phyloP scores from a whole-genome alignment of 2,329 filamentous ascomycete species.

The Lachnellula cervina region DNA sequence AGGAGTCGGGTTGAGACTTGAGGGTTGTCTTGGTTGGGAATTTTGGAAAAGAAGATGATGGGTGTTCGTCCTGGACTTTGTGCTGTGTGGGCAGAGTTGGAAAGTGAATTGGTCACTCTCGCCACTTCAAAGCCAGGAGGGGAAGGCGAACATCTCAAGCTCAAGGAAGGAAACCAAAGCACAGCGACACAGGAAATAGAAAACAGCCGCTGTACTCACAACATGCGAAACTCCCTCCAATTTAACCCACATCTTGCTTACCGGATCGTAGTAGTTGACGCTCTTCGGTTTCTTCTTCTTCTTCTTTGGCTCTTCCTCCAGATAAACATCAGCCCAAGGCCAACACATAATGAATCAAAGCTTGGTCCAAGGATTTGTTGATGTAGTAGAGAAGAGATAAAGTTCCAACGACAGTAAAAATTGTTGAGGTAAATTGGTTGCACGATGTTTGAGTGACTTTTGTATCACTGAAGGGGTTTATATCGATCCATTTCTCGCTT shows the following conservation, averaged over 20 bases:
- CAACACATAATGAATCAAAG: conserved; percentile 23
- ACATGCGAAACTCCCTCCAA: conserved; percentile 4
- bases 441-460: no score
- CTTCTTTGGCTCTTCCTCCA: conserved; percentile 19
- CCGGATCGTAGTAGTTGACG: conserved; percentile 18
- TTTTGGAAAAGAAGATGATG: background rate
- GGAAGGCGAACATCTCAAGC: background rate
- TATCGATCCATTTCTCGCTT: no score
- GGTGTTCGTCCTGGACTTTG: background rate
- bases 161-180: background rate
- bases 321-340: conserved; percentile 19
- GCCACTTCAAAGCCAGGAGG: background rate
- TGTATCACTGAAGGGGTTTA: no score
- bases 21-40: background rate
- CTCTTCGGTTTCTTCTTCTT: conserved; percentile 12
- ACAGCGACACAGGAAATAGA: background rate
- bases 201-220: conserved; percentile 7
- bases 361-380: background rate
- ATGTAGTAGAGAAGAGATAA: background rate
- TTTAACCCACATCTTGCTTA: conserved; percentile 9
- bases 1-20: background rate
- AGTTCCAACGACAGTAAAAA: background rate
- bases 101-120: background rate
- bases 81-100: background rate
- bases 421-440: background rate